Evolutionary conservation across 2,329 filamentous ascomycete species (phyloP), one percentile per base, ranked within the genome.

Genomic region (Cladorrhinum sp.): DNA sequence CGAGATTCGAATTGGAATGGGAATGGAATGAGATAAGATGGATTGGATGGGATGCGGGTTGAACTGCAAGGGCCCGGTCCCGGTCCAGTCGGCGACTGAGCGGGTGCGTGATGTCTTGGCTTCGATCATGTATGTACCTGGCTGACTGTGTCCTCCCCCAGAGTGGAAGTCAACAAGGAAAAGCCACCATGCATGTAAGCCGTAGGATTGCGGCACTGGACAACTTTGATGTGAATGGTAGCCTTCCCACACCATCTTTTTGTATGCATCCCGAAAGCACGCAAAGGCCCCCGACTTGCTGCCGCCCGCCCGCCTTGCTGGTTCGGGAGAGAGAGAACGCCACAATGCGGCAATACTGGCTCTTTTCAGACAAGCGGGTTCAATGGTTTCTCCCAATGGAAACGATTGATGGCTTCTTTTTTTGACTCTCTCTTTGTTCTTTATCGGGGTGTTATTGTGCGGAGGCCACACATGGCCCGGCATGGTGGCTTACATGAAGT

Each of bases 321-420:
- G 12, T 22, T 53, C 32, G 22, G 25, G 50, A 23, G 23, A 13
- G 16, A 13, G 32, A 36, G 32, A 36, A 22, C 50, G 50, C 50
- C 50, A 53, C 50, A 53, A 32, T 36, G 50, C 50, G 27, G 50
- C 24, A 53, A 32, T 23, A 20, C 16, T 27, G 50, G 36, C 18
- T 32, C 27, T 32, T 36, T 38, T 24, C 32, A 55, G 52, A 55
- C 52, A 55, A 55, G 52, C 27, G 52, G 20, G 23, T 29, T 10
- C 25, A 29, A 29, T 29, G 25, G 25, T 4, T 29, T 29, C 10
- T 22, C 24, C 38, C 25, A 16, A 53, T 18, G 25, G 24, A 24
- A 53, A 53, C 36, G 50, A 25, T 18, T 38, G 32, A 16, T 38
- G 8, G 38, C 6, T 20, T 49, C 45, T 49, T 49, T 49, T 12